Evolutionary conservation across 768 basidiomycete genomes (phyloP), one percentile per base, ranked within the genome.

Genomic region (Astraeus odoratus): DNA sequence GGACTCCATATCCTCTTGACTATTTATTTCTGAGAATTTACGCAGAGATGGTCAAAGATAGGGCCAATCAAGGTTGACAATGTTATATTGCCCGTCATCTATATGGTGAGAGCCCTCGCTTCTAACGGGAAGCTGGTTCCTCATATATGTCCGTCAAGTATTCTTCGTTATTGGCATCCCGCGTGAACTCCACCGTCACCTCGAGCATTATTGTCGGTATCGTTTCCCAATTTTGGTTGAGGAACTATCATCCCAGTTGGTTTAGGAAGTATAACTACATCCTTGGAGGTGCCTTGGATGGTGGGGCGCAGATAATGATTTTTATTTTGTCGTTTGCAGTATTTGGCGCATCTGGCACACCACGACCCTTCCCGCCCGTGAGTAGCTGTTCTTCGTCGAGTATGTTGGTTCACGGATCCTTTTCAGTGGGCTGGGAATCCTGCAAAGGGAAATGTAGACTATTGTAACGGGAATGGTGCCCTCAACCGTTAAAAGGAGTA

Each of bases 251-350:
- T 45, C 78, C 83, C 2, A 71, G 72, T 12, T 86, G 81, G 82
- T 86, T 81, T 61, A 73, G 74, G 54, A 68, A 68, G 52, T 81
- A 81, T 58, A 82, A 83, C 56, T 82, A 81, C 55, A 39, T 38
- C 12, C 25, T 46, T 10, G 37, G 30, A 15, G 34, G 34, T 37
- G 43, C 23, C 16, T 27, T 39, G 5, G 23, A 26, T 4, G 44
- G 33, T 7, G 37, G 26, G n/a, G 58, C 61, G 3, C 67, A 77
- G 57, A 74, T 78, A 15, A 79, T 79, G 76, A 67, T 75, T 24
- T 79, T 81, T 54, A 67, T 82, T 31, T 65, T 80, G 5, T 78
- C 79, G 0, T 83, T 82, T 57, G 78, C 79, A 2, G 78, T 81
- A 19, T 80, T 77, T 51, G 81, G 81, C 16, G 77, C 72, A 3